A percentile compares a stretch with the other conserved stretches of the same genome.
phyloP scores from a whole-genome alignment of 345 rosid species.

The Eucalyptus camaldulensis region DNA sequence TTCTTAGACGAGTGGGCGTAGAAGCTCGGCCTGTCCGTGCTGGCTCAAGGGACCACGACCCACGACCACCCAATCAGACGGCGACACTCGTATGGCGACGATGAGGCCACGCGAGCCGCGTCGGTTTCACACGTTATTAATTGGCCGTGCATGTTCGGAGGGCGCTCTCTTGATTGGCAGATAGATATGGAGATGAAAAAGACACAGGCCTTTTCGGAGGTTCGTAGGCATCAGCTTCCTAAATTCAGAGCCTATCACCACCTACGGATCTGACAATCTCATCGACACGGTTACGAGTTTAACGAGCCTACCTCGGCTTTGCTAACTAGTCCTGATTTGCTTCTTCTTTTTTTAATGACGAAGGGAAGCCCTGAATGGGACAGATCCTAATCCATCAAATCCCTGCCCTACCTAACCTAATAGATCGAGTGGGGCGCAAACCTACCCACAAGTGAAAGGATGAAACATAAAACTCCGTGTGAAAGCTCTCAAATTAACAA shows the following conservation, averaged over 20 bases:
- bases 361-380: background rate
- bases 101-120: background rate
- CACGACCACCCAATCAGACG: background rate
- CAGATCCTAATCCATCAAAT: background rate
- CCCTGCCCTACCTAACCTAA: background rate
- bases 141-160: background rate
- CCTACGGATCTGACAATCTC: background rate
- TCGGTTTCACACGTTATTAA: background rate
- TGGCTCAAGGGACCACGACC: rapidly evolving
- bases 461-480: rapidly evolving
- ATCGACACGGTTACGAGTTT: background rate
- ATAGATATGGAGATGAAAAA: background rate
- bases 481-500: rapidly evolving
- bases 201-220: background rate
- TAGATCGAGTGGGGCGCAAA: background rate
- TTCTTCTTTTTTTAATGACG: background rate
- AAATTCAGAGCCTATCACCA: background rate
- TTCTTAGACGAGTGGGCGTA: background rate
- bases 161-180: background rate
- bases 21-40: background rate
- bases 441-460: background rate
- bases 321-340: background rate
- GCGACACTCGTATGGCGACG: background rate
- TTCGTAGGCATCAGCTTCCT: background rate
- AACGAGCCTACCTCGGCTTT: background rate